phyloP scores from a whole-genome alignment of 2,329 filamentous ascomycete species.

The Alternaria incomplexa region DNA sequence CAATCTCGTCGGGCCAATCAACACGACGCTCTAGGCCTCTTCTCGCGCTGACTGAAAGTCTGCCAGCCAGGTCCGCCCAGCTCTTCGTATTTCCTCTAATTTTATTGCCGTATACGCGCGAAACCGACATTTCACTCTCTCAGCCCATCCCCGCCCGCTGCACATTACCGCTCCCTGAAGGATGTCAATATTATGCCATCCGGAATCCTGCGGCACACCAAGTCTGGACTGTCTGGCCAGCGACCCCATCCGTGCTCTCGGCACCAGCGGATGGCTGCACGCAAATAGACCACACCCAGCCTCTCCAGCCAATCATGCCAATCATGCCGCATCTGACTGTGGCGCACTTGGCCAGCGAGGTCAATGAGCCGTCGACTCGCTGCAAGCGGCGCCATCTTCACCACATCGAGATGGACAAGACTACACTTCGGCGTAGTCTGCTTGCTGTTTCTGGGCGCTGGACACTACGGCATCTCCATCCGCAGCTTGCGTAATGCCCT shows the following conservation, averaged over 20 bases:
- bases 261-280: conserved; percentile 9
- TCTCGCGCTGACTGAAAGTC: conserved; percentile 11
- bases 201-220: conserved; percentile 10
- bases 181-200: conserved; percentile 8
- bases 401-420: not conserved
- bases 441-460: not conserved
- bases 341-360: not conserved
- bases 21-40: conserved; percentile 1
- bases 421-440: not conserved
- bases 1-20: conserved; percentile 23
- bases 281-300: conserved; percentile 5
- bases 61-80: conserved; percentile 10
- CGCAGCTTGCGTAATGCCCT: conserved; percentile 1
- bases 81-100: conserved; percentile 4
- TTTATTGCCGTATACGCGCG: not conserved
- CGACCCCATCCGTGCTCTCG: conserved; percentile 22
- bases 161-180: not conserved
- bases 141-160: not conserved
- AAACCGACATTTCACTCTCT: not conserved
- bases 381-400: not conserved
- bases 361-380: conserved; percentile 6
- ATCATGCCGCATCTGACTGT: not conserved
- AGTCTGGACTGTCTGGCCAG: conserved; percentile 12
- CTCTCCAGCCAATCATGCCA: conserved; percentile 8
- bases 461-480: not conserved